Base-by-base conservation (phyloP, 1,284 basidiomycete genomes). In the Sporisorium sorghi region DNA sequence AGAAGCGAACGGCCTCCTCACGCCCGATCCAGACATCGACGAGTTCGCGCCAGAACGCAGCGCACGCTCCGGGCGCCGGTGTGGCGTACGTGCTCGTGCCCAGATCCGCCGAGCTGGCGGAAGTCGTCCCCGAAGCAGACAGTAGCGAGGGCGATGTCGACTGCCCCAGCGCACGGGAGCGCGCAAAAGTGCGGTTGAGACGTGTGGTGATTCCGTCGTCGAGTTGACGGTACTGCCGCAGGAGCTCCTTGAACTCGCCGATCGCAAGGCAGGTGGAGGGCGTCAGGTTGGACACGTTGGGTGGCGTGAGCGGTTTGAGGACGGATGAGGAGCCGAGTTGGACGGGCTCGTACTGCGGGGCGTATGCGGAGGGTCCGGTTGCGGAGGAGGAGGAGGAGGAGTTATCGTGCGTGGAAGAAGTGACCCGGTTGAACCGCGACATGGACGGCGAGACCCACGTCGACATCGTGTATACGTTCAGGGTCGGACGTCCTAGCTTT, bases 131-230 rank as follows among this genome's bases (percentile, higher is more conserved):
- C 3, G 58, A 56, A 1, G 57, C 53, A 8, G 72, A 73, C 2
- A 83, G 66, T 3, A 83, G 70, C 0, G 74, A 70, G 0, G 81
- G 81, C 0, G 80, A 76, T 0, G 63, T 47, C 2, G 72, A 73
- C 24, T 71, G 53, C 14, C 80, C 80, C 2, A 66, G 54, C 2
- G 78, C 77, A 9, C 82, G 68, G 15, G 79, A 78, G 1, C 70
- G 64, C 10, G 82, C 78, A 24, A 76, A 61, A 15, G 50, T 59
- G 1, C 82, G 74, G 43, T 83, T 83, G 23, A 83, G 59, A 0
- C 78, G 76, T 1, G 80, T 78, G 7, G 77, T 81, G 42, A 83
- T 74, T 0, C 68, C 57, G 44, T 83, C 82, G 59, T 83, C 82
- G n/a, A 83, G 56, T 14, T 63, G 55, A 5, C 82, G 77, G 26